phyloP scores from a whole-genome alignment of 306 rosid genomes.

The Prunus campanulata region DNA sequence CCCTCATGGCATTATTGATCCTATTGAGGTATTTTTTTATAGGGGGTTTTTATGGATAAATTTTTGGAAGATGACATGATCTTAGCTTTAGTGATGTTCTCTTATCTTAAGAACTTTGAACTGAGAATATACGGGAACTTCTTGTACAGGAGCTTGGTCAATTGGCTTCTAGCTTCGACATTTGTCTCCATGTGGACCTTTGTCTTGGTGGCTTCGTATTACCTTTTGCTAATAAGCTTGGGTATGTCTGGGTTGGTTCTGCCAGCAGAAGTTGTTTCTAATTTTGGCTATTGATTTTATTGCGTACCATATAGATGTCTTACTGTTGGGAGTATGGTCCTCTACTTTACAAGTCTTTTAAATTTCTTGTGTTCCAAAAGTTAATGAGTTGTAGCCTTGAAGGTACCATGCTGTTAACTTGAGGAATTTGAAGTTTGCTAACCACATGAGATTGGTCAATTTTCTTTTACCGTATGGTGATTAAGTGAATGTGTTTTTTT shows the following conservation, averaged over 20 bases:
- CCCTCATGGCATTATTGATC: conserved; percentile 97
- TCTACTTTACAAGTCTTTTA: neutral
- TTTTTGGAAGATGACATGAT: conserved; percentile 7
- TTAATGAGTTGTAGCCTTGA: neutral
- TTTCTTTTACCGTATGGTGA: neutral
- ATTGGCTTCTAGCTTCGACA: conserved; percentile 70
- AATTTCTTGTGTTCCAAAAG: neutral
- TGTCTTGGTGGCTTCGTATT: conserved; percentile 97
- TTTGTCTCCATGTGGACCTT: conserved; percentile 92
- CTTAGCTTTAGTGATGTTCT: neutral
- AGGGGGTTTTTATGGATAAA: neutral
- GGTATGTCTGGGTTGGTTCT: conserved; percentile 51
- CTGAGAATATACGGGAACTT: conserved; percentile 26
- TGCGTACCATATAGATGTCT: neutral
- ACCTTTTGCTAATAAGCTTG: conserved; percentile 89
- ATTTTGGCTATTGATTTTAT: neutral
- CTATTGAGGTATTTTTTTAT: conserved; percentile 56
- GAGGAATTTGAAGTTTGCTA: neutral
- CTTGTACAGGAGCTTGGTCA: conserved; percentile 79
- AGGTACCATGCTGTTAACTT: too few relatives aligned
- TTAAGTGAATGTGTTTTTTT: neutral
- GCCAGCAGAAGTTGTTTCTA: conserved; percentile 6
- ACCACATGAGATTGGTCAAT: neutral
- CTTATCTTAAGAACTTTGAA: neutral
- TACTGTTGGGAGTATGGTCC: neutral